Evolutionary conservation across 495 filamentous ascomycete genomes (phyloP).

Genomic region (Penicillium chermesinum): DNA sequence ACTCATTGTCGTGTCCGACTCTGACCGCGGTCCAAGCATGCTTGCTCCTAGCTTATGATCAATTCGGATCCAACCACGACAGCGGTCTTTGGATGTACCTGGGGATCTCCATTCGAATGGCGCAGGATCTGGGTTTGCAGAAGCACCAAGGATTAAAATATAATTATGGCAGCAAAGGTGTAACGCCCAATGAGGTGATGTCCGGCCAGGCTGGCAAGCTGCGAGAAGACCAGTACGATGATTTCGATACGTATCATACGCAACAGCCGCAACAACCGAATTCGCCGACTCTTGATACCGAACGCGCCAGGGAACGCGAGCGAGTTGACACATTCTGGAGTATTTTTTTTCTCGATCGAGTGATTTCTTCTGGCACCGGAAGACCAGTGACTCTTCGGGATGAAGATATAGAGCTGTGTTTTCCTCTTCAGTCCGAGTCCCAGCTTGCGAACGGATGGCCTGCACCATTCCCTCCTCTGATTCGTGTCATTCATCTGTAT

Average conservation of each 20-base stretch:
- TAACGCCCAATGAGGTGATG: slow-evolving; percentile 48
- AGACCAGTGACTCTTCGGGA: slow-evolving; percentile 74
- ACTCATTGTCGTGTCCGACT: slow-evolving; percentile 72
- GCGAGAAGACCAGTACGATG: slow-evolving; percentile 40
- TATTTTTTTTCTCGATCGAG: slow-evolving; percentile 78
- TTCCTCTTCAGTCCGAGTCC: slow-evolving; percentile 60
- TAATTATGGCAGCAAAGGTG: slow-evolving; percentile 52
- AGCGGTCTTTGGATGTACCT: slow-evolving; percentile 90
- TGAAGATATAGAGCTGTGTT: slow-evolving; percentile 71
- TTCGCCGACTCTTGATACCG: slow-evolving; percentile 26
- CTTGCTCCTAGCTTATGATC: slow-evolving; percentile 75
- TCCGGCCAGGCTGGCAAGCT: slow-evolving; percentile 40
- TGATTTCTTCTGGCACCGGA: slow-evolving; percentile 80
- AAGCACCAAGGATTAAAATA: slow-evolving; percentile 70
- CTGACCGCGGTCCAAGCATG: slow-evolving; percentile 76
- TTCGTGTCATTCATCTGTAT: slow-evolving; percentile 78
- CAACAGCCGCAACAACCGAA: slow-evolving; percentile 15
- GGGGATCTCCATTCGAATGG: slow-evolving; percentile 80
- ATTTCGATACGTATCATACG: slow-evolving; percentile 25
- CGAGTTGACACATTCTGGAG: slow-evolving; percentile 81
- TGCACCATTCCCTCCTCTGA: slow-evolving; percentile 69
- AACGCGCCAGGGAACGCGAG: slow-evolving; percentile 60
- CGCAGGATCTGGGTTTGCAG: slow-evolving; percentile 75
- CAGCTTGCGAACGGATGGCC: slow-evolving; percentile 59
- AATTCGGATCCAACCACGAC: slow-evolving; percentile 79